These are phyloP conservation scores for Pelargonium myrrhifolium DNA, from an alignment of 441 rosid species.

Conservation along the genomic window DNA sequence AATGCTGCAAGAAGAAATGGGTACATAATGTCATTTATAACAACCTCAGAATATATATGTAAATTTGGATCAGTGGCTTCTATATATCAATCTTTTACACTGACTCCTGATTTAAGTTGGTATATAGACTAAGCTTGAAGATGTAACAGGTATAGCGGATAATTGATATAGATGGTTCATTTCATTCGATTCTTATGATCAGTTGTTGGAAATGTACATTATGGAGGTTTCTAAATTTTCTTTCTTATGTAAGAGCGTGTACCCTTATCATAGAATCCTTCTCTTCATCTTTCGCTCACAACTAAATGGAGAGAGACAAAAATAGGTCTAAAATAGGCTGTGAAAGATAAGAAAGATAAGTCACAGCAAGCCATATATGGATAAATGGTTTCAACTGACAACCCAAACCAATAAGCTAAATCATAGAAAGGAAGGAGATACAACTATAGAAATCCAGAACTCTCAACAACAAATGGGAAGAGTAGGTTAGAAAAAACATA, in stretches of 20 bases:
- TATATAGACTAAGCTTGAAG: slow-evolving; percentile 34
- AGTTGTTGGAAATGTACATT: slow-evolving; percentile 27
- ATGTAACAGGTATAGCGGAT: slow-evolving; percentile 22
- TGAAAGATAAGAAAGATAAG: slow-evolving; percentile 7
- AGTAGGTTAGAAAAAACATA: background rate
- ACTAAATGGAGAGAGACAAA: slow-evolving; percentile 12
- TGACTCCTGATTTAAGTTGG: slow-evolving; percentile 46
- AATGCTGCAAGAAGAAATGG: slow-evolving; percentile 24
- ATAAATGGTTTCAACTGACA: background rate
- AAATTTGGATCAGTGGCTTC: slow-evolving; percentile 32
- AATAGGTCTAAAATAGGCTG: slow-evolving; percentile 10
- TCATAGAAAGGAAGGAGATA: background rate
- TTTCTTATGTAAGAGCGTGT: slow-evolving; percentile 39
- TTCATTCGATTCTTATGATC: slow-evolving; percentile 32
- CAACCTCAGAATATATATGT: slow-evolving; percentile 29
- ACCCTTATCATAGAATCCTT: slow-evolving; percentile 41
- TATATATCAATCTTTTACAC: slow-evolving; percentile 37
- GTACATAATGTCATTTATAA: slow-evolving; percentile 30
- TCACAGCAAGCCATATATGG: slow-evolving; percentile 4
- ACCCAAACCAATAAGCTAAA: background rate
- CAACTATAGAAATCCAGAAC: background rate
- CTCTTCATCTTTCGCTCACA: slow-evolving; percentile 46
- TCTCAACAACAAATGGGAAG: background rate
- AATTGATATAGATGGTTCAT: slow-evolving; percentile 35
- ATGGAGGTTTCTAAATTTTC: slow-evolving; percentile 36